Percentiles rank a stretch among this genome's conserved stretches.
These are phyloP conservation scores for Ogataea paraovalis DNA, from an alignment of 805 yeast species.

Conservation along the genomic window DNA sequence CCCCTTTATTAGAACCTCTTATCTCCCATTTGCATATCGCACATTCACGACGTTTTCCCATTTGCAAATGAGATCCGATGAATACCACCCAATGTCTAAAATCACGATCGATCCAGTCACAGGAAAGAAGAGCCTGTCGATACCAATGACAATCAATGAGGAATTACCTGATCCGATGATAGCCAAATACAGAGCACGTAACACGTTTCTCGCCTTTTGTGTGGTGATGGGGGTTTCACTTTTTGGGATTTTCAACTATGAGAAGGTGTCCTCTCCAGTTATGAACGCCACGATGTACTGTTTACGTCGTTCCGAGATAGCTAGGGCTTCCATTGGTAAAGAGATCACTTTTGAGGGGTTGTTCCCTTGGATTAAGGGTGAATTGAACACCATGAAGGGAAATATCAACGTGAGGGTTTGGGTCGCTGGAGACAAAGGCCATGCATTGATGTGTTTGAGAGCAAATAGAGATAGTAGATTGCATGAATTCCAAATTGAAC, in stretches of 20 bases:
- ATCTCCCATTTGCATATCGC: background rate
- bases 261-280: constrained; percentile 85
- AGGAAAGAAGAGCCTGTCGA: constrained; percentile 21
- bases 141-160: constrained; percentile 62
- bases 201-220: constrained; percentile 53
- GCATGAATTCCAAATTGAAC: constrained; percentile 54
- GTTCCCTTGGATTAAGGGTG: constrained; percentile 89
- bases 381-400: constrained; percentile 79
- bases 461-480: constrained; percentile 65
- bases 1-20: background rate
- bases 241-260: constrained; percentile 82
- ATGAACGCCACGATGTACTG: constrained; percentile 83
- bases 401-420: constrained; percentile 67
- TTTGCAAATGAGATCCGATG: constrained; percentile 10
- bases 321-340: constrained; percentile 63
- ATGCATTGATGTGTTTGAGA: constrained; percentile 55
- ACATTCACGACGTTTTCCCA: background rate
- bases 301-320: constrained; percentile 67
- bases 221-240: constrained; percentile 51
- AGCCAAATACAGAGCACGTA: constrained; percentile 47
- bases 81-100: constrained; percentile 18
- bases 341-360: constrained; percentile 69
- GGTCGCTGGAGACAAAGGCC: constrained; percentile 61
- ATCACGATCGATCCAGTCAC: constrained; percentile 21
- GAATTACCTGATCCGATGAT: constrained; percentile 75